Percentiles rank a stretch among this genome's conserved stretches.
These are phyloP conservation scores for Dictyostelium intermedium DNA, from an alignment of 78 protist species.

Conservation along the genomic window DNA sequence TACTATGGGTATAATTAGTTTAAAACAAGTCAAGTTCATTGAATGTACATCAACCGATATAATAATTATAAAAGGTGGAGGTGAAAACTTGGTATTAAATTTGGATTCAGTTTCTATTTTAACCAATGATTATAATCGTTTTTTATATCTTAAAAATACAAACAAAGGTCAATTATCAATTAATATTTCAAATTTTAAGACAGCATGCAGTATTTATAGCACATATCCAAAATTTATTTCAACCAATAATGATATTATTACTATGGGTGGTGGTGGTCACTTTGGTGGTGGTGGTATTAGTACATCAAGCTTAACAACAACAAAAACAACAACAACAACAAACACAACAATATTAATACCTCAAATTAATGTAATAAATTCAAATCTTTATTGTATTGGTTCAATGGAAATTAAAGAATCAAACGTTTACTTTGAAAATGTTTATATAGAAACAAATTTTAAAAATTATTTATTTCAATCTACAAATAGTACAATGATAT, in stretches of 20 bases:
- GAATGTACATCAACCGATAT: background rate
- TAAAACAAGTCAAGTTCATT: background rate
- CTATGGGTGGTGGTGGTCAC: too few species aligned
- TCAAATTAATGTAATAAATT: background rate
- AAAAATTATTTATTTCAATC: background rate
- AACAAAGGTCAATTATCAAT: background rate
- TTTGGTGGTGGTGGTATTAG: too few species aligned
- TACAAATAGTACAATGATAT: background rate
- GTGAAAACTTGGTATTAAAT: background rate
- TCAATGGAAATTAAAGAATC: background rate
- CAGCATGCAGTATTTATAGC: background rate
- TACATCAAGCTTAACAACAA: too few species aligned
- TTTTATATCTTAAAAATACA: background rate
- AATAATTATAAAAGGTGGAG: too few species aligned
- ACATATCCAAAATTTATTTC: background rate
- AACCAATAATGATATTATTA: background rate
- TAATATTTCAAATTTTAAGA: background rate
- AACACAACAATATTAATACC: too few species aligned
- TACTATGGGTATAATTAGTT: background rate
- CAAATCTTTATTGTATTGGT: background rate
- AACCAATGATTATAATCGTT: background rate
- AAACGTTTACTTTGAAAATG: background rate
- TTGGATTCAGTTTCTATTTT: background rate
- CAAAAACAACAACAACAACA: too few species aligned
- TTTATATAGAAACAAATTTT: background rate